phyloP scores from a whole-genome alignment of 352 stramenopile genomes.

The Saprolegnia diclina region DNA sequence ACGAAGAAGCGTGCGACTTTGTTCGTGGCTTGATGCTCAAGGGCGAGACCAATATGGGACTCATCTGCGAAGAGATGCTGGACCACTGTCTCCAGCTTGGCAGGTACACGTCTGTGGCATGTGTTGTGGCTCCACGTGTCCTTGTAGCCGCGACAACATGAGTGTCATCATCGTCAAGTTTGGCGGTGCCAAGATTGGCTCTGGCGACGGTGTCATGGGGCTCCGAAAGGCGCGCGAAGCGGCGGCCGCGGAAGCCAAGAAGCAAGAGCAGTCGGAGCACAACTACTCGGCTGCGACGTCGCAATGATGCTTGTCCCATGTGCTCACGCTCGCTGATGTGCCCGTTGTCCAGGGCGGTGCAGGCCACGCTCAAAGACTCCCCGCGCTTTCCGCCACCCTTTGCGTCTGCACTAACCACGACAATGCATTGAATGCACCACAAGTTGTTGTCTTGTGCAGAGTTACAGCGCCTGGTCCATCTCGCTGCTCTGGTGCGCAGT shows the following conservation, averaged over 20 bases:
- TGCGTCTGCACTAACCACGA: no score
- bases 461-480: conserved; percentile 3
- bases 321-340: neutral
- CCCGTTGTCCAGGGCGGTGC: neutral
- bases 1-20: conserved; percentile 84
- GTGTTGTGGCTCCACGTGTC: conserved; percentile 3
- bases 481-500: conserved; percentile 78
- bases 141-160: conserved; percentile 74
- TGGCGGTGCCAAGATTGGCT: conserved; percentile 51
- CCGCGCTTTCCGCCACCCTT: no score
- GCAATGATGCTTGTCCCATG: neutral
- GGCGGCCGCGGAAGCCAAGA: conserved; percentile 41
- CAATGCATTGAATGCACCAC: no score
- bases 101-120: conserved; percentile 38
- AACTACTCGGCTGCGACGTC: neutral
- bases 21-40: conserved; percentile 69
- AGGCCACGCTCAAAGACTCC: no score
- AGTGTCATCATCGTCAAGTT: conserved; percentile 79
- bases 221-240: conserved; percentile 50
- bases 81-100: conserved; percentile 65
- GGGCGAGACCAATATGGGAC: conserved; percentile 55
- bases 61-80: conserved; percentile 76
- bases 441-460: neutral
- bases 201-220: conserved; percentile 52
- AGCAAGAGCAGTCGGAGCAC: conserved; percentile 30